These are phyloP conservation scores for Gyrodon lividus DNA, from an alignment of 768 basidiomycete species.

Conservation along the genomic window DNA sequence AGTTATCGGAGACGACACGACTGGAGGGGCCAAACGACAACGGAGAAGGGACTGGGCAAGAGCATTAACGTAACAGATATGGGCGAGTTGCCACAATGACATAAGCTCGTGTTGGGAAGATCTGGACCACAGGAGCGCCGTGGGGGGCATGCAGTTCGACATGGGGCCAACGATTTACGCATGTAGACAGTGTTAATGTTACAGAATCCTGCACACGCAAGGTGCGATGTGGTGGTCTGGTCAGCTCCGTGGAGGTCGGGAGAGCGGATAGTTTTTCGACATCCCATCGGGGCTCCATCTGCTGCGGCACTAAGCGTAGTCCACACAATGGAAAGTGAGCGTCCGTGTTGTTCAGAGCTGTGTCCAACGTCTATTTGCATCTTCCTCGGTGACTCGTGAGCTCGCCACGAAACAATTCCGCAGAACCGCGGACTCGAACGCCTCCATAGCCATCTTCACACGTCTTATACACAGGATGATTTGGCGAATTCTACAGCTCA, in stretches of 20 bases:
- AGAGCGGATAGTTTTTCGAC: conserved; percentile 11
- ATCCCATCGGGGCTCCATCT: conserved; percentile 4
- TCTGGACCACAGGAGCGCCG: conserved; percentile 15
- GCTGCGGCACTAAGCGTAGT: conserved; percentile 5
- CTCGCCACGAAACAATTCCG: conserved; percentile 8
- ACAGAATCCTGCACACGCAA: background rate
- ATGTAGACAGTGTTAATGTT: conserved; percentile 1
- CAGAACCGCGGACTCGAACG: conserved; percentile 12
- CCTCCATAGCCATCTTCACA: background rate
- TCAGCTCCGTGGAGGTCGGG: conserved; percentile 26
- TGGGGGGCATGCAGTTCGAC: conserved; percentile 14
- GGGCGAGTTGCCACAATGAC: conserved; percentile 27
- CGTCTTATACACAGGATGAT: background rate
- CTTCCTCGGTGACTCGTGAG: background rate
- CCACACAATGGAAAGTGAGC: background rate
- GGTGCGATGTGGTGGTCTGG: background rate
- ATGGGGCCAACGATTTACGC: conserved; percentile 19
- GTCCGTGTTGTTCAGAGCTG: background rate
- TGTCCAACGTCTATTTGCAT: background rate
- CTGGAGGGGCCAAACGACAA: conserved; percentile 13
- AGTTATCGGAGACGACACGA: background rate
- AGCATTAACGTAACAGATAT: conserved; percentile 35
- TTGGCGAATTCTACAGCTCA: background rate
- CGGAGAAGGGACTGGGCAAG: conserved; percentile 8
- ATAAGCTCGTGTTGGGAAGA: conserved; percentile 20